Conservation (phyloP, 139 green algal species). For the Micractinium conductrix region DNA sequence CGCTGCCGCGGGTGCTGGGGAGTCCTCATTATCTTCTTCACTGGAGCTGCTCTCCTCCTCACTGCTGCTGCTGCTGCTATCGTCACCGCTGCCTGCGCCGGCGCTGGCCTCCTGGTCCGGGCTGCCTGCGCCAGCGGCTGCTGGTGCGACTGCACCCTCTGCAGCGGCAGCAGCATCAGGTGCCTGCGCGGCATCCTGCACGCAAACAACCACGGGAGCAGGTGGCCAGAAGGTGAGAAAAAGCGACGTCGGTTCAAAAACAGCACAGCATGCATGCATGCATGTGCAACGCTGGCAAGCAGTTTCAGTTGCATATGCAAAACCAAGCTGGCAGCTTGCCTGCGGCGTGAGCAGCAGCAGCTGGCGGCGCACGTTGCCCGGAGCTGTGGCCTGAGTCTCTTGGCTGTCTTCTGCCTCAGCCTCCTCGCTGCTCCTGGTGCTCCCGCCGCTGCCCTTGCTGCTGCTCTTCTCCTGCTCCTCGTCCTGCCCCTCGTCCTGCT, state of each 20-base stretch:
- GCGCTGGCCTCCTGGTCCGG: too few relatives aligned
- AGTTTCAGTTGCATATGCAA: not conserved
- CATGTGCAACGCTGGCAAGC: not conserved
- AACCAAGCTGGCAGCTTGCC: not conserved
- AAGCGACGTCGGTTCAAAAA: too few relatives aligned
- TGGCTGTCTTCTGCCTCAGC: not conserved
- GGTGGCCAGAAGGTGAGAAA: too few relatives aligned
- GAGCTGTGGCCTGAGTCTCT: not conserved
- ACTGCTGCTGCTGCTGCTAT: not conserved
- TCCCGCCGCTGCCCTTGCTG: not conserved
- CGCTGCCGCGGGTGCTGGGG: not conserved
- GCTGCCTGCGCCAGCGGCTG: too few relatives aligned
- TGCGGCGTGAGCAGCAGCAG: slow-evolving; percentile 18
- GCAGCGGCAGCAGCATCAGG: too few relatives aligned
- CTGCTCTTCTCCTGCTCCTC: not conserved
- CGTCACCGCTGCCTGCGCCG: too few relatives aligned
- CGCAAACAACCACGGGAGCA: too few relatives aligned
- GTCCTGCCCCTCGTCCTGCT: too few relatives aligned
- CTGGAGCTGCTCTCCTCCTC: slow-evolving; percentile 1
- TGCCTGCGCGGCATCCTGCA: not conserved
- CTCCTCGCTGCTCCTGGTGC: not conserved
- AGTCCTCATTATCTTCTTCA: not conserved
- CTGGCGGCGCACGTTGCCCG: slow-evolving; percentile 13
- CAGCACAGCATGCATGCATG: not conserved
- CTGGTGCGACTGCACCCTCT: too few relatives aligned